phyloP scores from a whole-genome alignment of 192 early-diverging fungal genomes.

The Phlyctochytrium bullatum region DNA sequence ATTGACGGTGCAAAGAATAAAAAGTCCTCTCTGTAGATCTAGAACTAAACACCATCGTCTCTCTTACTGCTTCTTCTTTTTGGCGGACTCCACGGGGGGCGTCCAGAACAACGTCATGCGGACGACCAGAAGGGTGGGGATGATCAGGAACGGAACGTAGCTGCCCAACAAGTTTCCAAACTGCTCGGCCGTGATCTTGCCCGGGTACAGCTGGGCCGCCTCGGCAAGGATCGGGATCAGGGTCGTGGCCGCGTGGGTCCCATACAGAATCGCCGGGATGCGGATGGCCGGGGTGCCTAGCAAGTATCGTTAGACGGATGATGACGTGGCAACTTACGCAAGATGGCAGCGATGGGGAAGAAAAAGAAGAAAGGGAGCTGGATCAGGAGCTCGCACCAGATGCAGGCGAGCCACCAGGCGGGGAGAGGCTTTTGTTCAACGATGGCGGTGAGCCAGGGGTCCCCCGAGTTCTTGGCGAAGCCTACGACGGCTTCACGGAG shows the following conservation, averaged over 20 bases:
- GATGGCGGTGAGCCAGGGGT: neutral
- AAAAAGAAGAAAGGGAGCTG: neutral
- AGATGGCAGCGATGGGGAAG: neutral
- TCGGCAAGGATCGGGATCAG: constrained; percentile 14
- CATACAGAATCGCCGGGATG: constrained; percentile 8
- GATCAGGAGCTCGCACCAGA: neutral
- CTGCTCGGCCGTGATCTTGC: neutral
- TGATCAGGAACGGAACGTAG: neutral
- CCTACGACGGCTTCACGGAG: neutral
- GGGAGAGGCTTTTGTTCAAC: neutral
- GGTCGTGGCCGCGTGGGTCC: constrained; percentile 9
- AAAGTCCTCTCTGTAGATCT: too few relatives aligned
- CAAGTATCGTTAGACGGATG: too few relatives aligned
- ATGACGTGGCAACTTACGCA: neutral
- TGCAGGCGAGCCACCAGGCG: neutral
- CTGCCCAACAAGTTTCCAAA: neutral
- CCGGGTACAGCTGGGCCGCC: neutral
- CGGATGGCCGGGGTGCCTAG: neutral
- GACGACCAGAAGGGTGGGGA: neutral
- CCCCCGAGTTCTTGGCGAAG: neutral
- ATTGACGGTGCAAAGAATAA: too few relatives aligned
- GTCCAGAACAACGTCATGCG: neutral
- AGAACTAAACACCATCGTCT: too few relatives aligned
- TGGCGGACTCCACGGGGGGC: neutral
- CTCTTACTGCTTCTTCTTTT: neutral